A percentile compares a stretch with the other conserved stretches of the same genome.
These are phyloP conservation scores for Chlamydomonas urium DNA, from an alignment of 139 green algal genomes.

Conservation along the genomic window DNA sequence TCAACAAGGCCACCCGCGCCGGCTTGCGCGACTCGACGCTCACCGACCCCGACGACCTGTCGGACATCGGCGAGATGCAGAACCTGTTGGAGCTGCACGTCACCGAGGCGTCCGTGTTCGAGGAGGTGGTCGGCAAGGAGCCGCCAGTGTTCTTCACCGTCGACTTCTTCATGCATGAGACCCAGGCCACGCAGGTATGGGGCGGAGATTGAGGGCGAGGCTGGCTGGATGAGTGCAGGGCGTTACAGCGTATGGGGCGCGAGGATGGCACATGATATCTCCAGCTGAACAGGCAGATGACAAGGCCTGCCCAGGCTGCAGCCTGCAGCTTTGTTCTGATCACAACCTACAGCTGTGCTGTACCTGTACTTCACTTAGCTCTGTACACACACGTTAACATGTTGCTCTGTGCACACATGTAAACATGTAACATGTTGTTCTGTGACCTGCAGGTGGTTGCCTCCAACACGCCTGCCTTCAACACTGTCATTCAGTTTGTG, in stretches of 20 bases:
- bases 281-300: no score
- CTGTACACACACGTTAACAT: no score
- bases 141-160: constrained; percentile 45
- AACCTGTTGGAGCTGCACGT: constrained; percentile 52
- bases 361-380: no score
- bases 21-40: constrained; percentile 28
- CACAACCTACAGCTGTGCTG: no score
- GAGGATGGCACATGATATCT: no score
- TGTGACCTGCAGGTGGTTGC: constrained; percentile 17
- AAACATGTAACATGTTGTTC: not conserved
- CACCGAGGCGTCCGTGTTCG: constrained; percentile 35
- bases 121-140: constrained; percentile 45
- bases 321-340: no score
- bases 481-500: constrained; percentile 50
- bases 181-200: constrained; percentile 36
- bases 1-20: constrained; percentile 11
- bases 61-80: constrained; percentile 37
- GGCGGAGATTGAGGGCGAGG: no score
- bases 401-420: no score
- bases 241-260: no score
- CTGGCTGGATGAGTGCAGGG: no score
- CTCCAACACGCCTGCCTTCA: constrained; percentile 37
- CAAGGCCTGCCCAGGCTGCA: no score
- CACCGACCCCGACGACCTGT: constrained; percentile 40
- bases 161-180: constrained; percentile 57